Percentiles rank a stretch among this genome's conserved stretches.
Evolutionary conservation across 2,329 filamentous ascomycete species (phyloP).

Genomic region (Sclerotiophoma versabilis): DNA sequence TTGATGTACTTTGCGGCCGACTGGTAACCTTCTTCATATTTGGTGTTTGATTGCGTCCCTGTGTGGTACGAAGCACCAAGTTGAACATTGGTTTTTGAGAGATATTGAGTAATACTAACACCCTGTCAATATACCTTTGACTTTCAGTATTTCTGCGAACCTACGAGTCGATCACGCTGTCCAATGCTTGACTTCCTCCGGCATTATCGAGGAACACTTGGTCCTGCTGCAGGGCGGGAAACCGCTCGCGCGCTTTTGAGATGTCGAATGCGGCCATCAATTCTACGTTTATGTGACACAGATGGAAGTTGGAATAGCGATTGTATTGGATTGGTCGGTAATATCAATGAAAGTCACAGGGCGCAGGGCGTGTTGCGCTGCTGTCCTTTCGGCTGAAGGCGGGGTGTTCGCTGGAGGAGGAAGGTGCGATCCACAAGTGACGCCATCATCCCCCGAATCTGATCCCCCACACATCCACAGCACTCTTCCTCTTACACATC

Average conservation of each 20-base stretch:
- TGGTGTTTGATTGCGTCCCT: slow-evolving; percentile 64
- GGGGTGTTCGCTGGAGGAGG: slow-evolving; percentile 15
- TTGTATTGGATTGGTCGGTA: too few relatives aligned
- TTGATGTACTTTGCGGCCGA: slow-evolving; percentile 76
- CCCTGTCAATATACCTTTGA: neutral
- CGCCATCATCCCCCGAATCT: neutral
- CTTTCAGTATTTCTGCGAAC: slow-evolving; percentile 20
- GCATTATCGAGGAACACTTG: slow-evolving; percentile 82
- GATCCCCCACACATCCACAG: neutral
- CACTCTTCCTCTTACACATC: too few relatives aligned
- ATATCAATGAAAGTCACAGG: neutral
- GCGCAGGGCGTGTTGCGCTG: slow-evolving; percentile 9
- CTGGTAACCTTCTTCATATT: slow-evolving; percentile 66
- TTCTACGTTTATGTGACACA: too few relatives aligned
- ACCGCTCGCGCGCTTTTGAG: slow-evolving; percentile 63
- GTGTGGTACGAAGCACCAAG: slow-evolving; percentile 73
- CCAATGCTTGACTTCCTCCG: slow-evolving; percentile 75
- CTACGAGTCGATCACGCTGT: slow-evolving; percentile 71
- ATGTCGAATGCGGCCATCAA: slow-evolving; percentile 60
- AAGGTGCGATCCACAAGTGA: slow-evolving; percentile 21
- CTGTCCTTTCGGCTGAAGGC: slow-evolving; percentile 8
- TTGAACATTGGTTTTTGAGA: slow-evolving; percentile 75
- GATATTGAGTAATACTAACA: slow-evolving; percentile 67
- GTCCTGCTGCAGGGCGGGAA: slow-evolving; percentile 71
- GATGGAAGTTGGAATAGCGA: too few relatives aligned